Conservation (phyloP, 257 asterid species). For the Mentha longifolia region DNA sequence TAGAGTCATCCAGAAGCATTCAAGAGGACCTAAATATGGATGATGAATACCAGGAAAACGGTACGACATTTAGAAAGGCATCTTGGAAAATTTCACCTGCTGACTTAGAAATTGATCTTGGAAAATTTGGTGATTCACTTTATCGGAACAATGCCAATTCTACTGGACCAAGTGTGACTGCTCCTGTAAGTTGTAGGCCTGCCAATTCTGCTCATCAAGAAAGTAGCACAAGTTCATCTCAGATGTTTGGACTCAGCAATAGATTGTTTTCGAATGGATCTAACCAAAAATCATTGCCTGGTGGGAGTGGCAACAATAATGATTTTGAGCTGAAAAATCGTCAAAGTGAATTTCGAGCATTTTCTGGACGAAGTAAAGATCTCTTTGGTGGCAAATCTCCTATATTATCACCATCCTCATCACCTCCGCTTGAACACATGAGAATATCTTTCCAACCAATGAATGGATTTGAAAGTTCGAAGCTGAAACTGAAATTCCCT, state of each 20-base stretch:
- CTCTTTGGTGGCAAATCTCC: conserved; percentile 55
- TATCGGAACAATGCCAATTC: conserved; percentile 39
- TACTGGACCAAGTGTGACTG: conserved; percentile 38
- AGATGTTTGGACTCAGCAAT: conserved; percentile 61
- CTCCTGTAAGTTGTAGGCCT: conserved; percentile 42
- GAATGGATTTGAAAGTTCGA: conserved; percentile 64
- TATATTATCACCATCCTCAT: conserved; percentile 66
- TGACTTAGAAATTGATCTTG: conserved; percentile 71
- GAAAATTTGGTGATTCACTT: conserved; percentile 47
- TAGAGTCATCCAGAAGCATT: conserved; percentile 38
- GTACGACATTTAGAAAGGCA: conserved; percentile 51
- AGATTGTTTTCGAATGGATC: conserved; percentile 62
- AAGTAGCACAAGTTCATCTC: conserved; percentile 55
- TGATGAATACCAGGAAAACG: conserved; percentile 52
- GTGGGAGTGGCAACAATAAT: conserved; percentile 39
- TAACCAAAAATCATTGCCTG: conserved; percentile 47
- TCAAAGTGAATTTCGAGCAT: conserved; percentile 38
- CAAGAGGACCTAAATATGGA: conserved; percentile 39
- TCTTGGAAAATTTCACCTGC: conserved; percentile 70
- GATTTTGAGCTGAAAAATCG: conserved; percentile 43
- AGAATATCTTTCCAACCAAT: conserved; percentile 88
- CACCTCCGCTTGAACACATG: conserved; percentile 97
- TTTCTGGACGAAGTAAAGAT: conserved; percentile 52
- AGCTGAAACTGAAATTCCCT: conserved; percentile 79
- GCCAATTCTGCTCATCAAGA: conserved; percentile 47